A percentile compares a stretch with the other conserved stretches of the same genome.
These are phyloP conservation scores for Omphalotus olearius DNA, from an alignment of 1,284 basidiomycete genomes.

Conservation along the genomic window DNA sequence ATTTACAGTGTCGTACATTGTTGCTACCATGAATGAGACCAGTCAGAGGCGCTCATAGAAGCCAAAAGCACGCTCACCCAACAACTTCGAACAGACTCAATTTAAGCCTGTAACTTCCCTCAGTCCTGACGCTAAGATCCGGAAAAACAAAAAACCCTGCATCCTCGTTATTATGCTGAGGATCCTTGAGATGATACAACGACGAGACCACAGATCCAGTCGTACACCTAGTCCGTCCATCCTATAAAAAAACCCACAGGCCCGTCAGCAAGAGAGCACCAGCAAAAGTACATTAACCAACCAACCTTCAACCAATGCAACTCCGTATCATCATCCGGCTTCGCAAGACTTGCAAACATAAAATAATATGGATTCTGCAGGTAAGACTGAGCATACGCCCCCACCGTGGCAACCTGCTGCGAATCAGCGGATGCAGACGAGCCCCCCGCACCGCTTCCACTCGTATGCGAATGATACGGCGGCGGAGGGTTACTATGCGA, in stretches of 20 bases:
- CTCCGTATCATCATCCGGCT: conserved; percentile 88
- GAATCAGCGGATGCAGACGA: not conserved
- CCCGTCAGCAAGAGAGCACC: not conserved
- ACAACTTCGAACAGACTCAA: conserved; percentile 92
- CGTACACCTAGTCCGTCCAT: conserved; percentile 87
- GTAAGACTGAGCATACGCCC: conserved; percentile 45
- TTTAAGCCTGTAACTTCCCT: conserved; percentile 85
- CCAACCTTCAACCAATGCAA: conserved; percentile 82
- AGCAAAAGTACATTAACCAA: conserved; percentile 1
- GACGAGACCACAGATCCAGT: conserved; percentile 89
- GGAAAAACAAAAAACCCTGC: conserved; percentile 86
- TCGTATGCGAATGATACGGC: not conserved
- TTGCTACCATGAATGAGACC: conserved; percentile 40
- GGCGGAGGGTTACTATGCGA: too few species aligned
- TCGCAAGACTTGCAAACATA: conserved; percentile 87
- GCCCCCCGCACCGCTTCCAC: not conserved
- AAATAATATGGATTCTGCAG: conserved; percentile 93
- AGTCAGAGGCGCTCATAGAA: not conserved
- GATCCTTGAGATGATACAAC: conserved; percentile 93
- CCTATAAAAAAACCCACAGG: conserved; percentile 32
- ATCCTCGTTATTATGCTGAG: conserved; percentile 71
- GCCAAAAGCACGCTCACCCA: conserved; percentile 53
- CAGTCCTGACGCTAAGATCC: conserved; percentile 83
- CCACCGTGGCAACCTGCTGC: conserved; percentile 18
- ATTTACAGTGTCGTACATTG: conserved; percentile 84